Conservation (phyloP, 1,284 basidiomycete species). For the Microbotryomycetes sp. region DNA sequence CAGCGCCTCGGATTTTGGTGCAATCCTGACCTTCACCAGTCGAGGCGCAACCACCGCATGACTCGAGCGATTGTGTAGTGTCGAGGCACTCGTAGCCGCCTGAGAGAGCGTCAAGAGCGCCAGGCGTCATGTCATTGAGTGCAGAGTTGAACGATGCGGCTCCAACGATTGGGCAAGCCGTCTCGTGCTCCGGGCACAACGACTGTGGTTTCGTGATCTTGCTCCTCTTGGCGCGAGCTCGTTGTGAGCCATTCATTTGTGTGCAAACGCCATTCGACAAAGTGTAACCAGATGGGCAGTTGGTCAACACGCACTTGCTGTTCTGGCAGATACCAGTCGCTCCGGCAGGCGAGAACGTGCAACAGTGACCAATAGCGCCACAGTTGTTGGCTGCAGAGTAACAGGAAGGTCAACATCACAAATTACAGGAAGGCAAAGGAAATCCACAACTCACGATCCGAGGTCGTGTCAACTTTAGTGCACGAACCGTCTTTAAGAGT, state of each 20-base stretch:
- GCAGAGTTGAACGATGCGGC: slow-evolving; percentile 26
- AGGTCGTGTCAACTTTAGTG: slow-evolving; percentile 2
- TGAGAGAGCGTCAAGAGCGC: neutral
- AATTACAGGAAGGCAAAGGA: neutral
- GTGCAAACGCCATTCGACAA: slow-evolving; percentile 37
- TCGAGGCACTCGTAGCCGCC: slow-evolving; percentile 46
- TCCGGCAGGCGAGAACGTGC: slow-evolving; percentile 15
- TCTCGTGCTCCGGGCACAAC: slow-evolving; percentile 21
- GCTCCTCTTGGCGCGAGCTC: slow-evolving; percentile 38
- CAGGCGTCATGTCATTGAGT: neutral
- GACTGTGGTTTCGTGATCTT: slow-evolving; percentile 12
- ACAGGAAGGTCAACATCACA: neutral
- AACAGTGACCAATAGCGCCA: slow-evolving; percentile 14
- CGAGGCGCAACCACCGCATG: slow-evolving; percentile 65
- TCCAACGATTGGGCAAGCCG: slow-evolving; percentile 26
- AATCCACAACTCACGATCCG: slow-evolving; percentile 8
- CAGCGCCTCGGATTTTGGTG: slow-evolving; percentile 56
- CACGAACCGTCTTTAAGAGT: slow-evolving; percentile 13
- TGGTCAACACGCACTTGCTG: slow-evolving; percentile 55
- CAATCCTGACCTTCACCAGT: slow-evolving; percentile 62
- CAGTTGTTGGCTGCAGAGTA: slow-evolving; percentile 19
- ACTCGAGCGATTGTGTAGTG: slow-evolving; percentile 42
- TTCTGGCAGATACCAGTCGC: slow-evolving; percentile 42
- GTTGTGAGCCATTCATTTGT: slow-evolving; percentile 41
- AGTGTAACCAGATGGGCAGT: slow-evolving; percentile 17